Evolutionary conservation across 1,139 yeast species (phyloP).

Genomic region (Ashbya aceris): DNA sequence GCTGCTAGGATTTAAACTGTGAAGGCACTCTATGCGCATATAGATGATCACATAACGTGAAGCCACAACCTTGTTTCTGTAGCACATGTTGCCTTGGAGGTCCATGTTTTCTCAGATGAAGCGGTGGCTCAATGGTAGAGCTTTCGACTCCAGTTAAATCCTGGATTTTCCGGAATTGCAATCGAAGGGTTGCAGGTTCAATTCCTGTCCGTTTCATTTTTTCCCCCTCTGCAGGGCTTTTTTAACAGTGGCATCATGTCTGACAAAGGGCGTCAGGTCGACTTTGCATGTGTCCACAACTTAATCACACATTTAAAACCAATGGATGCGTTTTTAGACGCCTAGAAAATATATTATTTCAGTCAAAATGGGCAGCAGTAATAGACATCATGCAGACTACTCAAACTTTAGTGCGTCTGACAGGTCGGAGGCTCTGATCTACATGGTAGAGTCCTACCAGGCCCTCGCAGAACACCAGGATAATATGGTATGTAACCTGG

Average conservation of each 20-base stretch:
- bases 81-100: no score
- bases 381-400: conserved; percentile 55
- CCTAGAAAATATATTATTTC: no score
- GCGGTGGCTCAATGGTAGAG: conserved; percentile 94
- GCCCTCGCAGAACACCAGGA: conserved; percentile 54
- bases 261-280: no score
- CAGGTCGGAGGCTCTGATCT: conserved; percentile 52
- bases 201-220: conserved; percentile 39
- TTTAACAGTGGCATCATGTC: no score
- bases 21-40: no score
- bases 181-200: conserved; percentile 71
- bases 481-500: conserved; percentile 83
- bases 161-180: conserved; percentile 33
- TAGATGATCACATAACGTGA: no score
- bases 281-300: no score
- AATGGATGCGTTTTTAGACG: no score
- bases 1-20: no score
- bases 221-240: no score
- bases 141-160: conserved; percentile 66
- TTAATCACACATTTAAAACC: no score
- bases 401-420: conserved; percentile 37
- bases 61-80: no score
- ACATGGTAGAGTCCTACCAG: conserved; percentile 49
- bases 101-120: conserved; percentile 32
- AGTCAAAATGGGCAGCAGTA: not conserved